Base-by-base conservation (phyloP, 768 basidiomycete species). In the Leccinum uliginosum region DNA sequence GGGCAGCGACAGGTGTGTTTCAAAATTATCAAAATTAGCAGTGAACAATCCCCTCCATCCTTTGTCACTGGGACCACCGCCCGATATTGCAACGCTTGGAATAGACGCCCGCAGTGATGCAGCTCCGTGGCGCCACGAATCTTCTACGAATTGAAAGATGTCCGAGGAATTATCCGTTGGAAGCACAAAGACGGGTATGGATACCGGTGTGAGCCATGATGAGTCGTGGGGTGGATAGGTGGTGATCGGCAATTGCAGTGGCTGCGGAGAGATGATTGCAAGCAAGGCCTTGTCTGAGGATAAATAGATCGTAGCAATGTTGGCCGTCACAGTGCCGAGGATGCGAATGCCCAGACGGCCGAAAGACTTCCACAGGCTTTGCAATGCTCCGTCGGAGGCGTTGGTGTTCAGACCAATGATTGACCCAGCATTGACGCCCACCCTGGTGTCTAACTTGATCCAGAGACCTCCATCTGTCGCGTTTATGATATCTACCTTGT, bases 401-500 rank as follows among this genome's bases (percentile, higher is more conserved):
- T 74, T 71, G 11, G 72, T 71, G 53, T 81, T 81, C 12, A 87
- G 78, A 1, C 81, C 85, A 14, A 87, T 72, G 19, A 83, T 73
- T 9, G 75, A 67, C 2, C 85, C 87, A 7, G 84, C 87, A 65
- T 91, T 83, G n/a, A 91, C 58, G 0, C 89, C 89, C 15, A 87
- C 65, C 49, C 78, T 74, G 4, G 78, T 85, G 17, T 80, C 72
- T 6, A 90, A 73, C 40, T 73, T 74, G 32, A 91, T 57, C 83
- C 83, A 85, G 27, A 90, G 65, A 3, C 76, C 83, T 9, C 81
- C 85, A 6, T 80, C 76, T 15, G 87, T 85, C 54, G 83, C 74
- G 58, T 85, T 86, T 52, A 87, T 70, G 2, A 91, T 77, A 56
- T 86, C 76, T 44, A 91, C 70, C 24, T 76, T 72, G 62, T 84